Evolutionary conservation across 2,329 filamentous ascomycete genomes (phyloP).

Genomic region (Hypoxylon sp.): DNA sequence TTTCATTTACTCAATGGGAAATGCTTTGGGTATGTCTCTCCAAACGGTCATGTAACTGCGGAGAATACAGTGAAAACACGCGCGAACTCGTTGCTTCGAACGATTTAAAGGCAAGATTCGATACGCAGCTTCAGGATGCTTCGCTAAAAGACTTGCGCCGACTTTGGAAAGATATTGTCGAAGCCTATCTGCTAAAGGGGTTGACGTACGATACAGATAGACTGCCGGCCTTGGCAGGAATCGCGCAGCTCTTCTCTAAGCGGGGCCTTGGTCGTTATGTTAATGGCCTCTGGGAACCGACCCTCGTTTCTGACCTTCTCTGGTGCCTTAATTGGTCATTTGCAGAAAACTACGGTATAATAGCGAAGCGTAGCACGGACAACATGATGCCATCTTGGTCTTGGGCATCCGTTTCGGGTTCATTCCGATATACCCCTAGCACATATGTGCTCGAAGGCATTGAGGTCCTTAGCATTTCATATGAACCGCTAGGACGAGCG

Average conservation of each 20-base stretch:
- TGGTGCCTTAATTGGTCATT: conserved; percentile 28
- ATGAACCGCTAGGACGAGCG: neutral
- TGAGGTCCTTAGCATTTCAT: conserved; percentile 26
- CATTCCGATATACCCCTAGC: conserved; percentile 27
- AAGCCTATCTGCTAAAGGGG: conserved; percentile 34
- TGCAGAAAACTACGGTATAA: conserved; percentile 15
- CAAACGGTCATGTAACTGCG: conserved; percentile 38
- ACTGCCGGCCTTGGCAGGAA: conserved; percentile 42
- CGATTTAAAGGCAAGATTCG: conserved; percentile 41
- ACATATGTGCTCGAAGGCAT: conserved; percentile 19
- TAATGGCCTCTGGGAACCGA: conserved; percentile 42
- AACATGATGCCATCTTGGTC: conserved; percentile 42
- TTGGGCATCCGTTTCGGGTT: conserved; percentile 42
- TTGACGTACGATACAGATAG: conserved; percentile 40
- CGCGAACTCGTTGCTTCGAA: conserved; percentile 35
- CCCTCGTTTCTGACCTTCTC: conserved; percentile 38
- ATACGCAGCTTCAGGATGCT: conserved; percentile 22
- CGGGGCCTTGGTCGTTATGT: conserved; percentile 38
- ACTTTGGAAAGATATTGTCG: conserved; percentile 39
- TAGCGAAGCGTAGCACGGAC: conserved; percentile 27
- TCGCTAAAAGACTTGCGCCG: conserved; percentile 21
- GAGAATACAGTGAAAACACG: conserved; percentile 33
- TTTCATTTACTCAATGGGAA: conserved; percentile 45
- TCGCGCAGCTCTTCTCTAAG: conserved; percentile 35
- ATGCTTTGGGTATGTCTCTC: conserved; percentile 42